phyloP scores from a whole-genome alignment of 2,329 filamentous ascomycete species.

The Ceratocystis albifundus region DNA sequence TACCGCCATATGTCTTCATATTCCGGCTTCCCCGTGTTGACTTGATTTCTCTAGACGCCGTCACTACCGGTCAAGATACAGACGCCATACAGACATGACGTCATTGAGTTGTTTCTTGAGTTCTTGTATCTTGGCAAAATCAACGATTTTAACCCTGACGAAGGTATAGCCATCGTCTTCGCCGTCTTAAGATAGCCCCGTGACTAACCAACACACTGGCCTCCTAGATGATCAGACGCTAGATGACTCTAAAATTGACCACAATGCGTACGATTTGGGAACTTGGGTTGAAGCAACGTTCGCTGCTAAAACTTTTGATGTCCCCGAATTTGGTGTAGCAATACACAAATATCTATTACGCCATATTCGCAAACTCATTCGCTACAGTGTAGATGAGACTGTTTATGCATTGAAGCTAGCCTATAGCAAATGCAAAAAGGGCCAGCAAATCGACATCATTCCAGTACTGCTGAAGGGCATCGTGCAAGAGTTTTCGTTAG shows the following conservation, averaged over 20 bases:
- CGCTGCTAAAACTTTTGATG: background rate
- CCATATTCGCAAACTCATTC: background rate
- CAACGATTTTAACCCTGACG: background rate
- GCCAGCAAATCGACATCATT: background rate
- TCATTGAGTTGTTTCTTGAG: background rate
- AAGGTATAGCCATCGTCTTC: background rate
- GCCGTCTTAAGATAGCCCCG: background rate
- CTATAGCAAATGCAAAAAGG: background rate
- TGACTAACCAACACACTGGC: background rate
- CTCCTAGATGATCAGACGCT: background rate
- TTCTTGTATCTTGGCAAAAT: background rate
- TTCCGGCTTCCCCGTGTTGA: background rate
- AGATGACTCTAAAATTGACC: background rate
- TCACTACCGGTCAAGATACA: background rate
- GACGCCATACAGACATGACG: constrained; percentile 2
- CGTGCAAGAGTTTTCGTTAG: background rate
- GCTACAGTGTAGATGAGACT: background rate
- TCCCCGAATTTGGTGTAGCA: background rate
- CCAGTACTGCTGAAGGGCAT: background rate
- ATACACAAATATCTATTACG: background rate
- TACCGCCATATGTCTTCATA: too few species aligned
- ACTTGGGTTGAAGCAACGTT: background rate
- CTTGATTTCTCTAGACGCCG: background rate
- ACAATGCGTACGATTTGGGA: background rate
- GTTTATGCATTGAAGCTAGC: background rate